A percentile compares a stretch with the other conserved stretches of the same genome.
Conservation (phyloP, 2,329 filamentous ascomycete species). For the Aspergillus arachidicola region DNA sequence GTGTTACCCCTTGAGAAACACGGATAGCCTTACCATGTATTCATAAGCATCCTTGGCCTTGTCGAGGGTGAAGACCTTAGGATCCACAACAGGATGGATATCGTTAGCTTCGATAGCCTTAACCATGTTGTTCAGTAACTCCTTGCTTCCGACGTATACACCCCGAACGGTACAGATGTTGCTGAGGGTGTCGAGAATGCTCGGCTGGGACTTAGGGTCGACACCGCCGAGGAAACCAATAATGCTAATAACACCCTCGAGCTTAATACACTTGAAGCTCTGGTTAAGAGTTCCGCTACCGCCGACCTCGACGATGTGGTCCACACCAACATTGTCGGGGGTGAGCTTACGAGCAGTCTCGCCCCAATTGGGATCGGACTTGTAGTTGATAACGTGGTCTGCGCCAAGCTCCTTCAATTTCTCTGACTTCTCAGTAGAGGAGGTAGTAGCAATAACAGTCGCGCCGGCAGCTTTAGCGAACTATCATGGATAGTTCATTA, state of each 20-base stretch:
- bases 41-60: slow-evolving; percentile 58
- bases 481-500: slow-evolving; percentile 20
- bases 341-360: slow-evolving; percentile 55
- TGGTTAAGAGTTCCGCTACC: slow-evolving; percentile 63
- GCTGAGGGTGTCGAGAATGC: slow-evolving; percentile 54
- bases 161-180: slow-evolving; percentile 60
- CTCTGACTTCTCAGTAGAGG: slow-evolving; percentile 57
- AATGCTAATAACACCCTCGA: slow-evolving; percentile 58
- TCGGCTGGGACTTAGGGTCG: slow-evolving; percentile 51
- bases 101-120: slow-evolving; percentile 60
- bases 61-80: slow-evolving; percentile 58
- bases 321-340: slow-evolving; percentile 57
- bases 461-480: slow-evolving; percentile 56
- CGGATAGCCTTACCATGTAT: slow-evolving; percentile 47
- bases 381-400: slow-evolving; percentile 64
- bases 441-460: slow-evolving; percentile 62
- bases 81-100: slow-evolving; percentile 62
- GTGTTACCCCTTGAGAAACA: neutral
- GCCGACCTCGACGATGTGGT: slow-evolving; percentile 68
- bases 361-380: slow-evolving; percentile 61
- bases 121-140: slow-evolving; percentile 63
- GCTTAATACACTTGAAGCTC: slow-evolving; percentile 56
- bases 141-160: slow-evolving; percentile 58
- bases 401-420: slow-evolving; percentile 60
- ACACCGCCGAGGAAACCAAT: slow-evolving; percentile 61